phyloP scores from a whole-genome alignment of 2,329 filamentous ascomycete species.

The Fusarium caatingaense region DNA sequence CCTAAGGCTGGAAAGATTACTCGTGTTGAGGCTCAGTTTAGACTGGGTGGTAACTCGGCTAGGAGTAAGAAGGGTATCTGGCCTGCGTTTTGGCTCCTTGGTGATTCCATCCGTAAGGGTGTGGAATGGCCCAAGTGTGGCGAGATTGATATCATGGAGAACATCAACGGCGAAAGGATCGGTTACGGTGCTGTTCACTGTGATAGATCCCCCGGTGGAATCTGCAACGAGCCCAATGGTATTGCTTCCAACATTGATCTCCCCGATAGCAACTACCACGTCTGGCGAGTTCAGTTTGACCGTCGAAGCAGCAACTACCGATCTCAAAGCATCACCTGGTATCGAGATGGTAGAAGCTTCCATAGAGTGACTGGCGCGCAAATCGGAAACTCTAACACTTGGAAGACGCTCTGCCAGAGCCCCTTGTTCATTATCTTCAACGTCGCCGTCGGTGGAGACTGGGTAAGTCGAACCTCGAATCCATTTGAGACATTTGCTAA shows the following conservation, averaged over 20 bases:
- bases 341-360: conserved; percentile 58
- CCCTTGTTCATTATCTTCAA: conserved; percentile 66
- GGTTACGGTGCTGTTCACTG: conserved; percentile 66
- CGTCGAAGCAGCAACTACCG: conserved; percentile 58
- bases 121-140: conserved; percentile 64
- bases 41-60: conserved; percentile 57
- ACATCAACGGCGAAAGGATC: conserved; percentile 60
- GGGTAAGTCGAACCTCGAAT: conserved; percentile 53
- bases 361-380: conserved; percentile 57
- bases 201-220: conserved; percentile 56
- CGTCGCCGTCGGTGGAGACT: conserved; percentile 65
- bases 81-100: conserved; percentile 70
- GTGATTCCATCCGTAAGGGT: conserved; percentile 61
- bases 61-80: conserved; percentile 65
- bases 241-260: conserved; percentile 52
- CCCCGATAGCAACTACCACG: conserved; percentile 58
- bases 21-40: conserved; percentile 59
- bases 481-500: not conserved
- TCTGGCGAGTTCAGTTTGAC: conserved; percentile 63
- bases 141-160: conserved; percentile 69
- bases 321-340: conserved; percentile 64
- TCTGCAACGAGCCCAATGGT: conserved; percentile 64
- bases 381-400: conserved; percentile 59
- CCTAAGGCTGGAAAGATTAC: conserved; percentile 60
- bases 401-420: conserved; percentile 62